Percentiles rank a stretch among this genome's conserved stretches.
These are phyloP conservation scores for Lipomyces anomalus DNA, from an alignment of 805 yeast genomes.

Conservation along the genomic window DNA sequence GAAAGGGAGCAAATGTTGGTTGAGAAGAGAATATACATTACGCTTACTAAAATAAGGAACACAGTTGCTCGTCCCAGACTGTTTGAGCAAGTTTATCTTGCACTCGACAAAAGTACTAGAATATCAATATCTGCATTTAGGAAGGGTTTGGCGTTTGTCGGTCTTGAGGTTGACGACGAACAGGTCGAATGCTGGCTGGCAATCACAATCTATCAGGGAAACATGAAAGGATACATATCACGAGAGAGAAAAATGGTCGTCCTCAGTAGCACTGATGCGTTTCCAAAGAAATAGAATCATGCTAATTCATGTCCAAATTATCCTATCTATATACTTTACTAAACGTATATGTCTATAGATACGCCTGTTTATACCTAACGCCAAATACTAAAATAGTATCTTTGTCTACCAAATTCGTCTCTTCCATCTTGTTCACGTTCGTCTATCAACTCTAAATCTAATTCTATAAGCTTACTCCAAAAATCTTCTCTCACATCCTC, in stretches of 20 bases:
- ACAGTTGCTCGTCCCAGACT: constrained; percentile 46
- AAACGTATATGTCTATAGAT: background rate
- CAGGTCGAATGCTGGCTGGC: constrained; percentile 68
- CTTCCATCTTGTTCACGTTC: constrained; percentile 53
- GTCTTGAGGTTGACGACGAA: constrained; percentile 35
- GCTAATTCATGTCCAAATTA: background rate
- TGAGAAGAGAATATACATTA: constrained; percentile 54
- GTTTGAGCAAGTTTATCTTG: constrained; percentile 38
- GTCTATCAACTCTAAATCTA: constrained; percentile 32
- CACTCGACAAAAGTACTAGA: constrained; percentile 31
- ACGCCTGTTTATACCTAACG: constrained; percentile 1
- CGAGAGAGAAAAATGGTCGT: constrained; percentile 71
- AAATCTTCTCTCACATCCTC: constrained; percentile 57
- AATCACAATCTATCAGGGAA: constrained; percentile 52
- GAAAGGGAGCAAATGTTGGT: constrained; percentile 49
- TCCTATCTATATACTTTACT: background rate
- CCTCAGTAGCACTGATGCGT: constrained; percentile 66
- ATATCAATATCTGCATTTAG: constrained; percentile 40
- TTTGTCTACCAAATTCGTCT: constrained; percentile 80
- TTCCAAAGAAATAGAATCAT: constrained; percentile 41
- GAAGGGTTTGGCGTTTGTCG: constrained; percentile 38
- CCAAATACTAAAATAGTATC: constrained; percentile 39
- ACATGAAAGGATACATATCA: constrained; percentile 74
- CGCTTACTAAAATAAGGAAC: constrained; percentile 48
- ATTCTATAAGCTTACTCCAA: constrained; percentile 47